Evolutionary conservation across 164 flowering plant species (phyloP), one percentile per base, ranked within the genome.

Genomic region (Pachysandra terminalis): DNA sequence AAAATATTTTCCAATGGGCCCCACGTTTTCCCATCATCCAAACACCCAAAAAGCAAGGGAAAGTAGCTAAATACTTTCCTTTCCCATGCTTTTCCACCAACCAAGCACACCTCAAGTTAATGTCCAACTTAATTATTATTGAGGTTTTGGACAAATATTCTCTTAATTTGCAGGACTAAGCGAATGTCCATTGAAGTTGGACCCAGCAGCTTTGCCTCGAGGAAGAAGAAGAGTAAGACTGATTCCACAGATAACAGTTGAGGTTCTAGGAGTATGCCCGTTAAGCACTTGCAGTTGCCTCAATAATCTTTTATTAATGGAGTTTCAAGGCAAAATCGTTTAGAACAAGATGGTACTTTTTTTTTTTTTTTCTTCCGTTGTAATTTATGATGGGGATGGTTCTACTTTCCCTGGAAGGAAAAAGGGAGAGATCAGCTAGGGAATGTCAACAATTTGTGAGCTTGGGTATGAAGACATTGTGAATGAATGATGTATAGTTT

Each of bases 141-240:
- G 53, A 19, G 22, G 7, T 54, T 15, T 54, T 58, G 54, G 2
- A 25, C n/a, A 6, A 24, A 12, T 49, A 12, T 63, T 45, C 37
- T 24, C 48, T 58, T 72, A 64, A 16, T 64, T 65, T 74, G 71
- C 87, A 94, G 98, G 75, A 79, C 88, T 35, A 94, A 90, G 80
- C 82, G 96, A 68, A 82, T 84, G 87, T 78, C 95, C 35, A 76
- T 84, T 23, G 97, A 83, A 73, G 75, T 85, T 69, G 93, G 89
- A 68, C 94, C 94, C 16, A 88, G 89, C 82, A 87, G 87, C 75
- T 82, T 80, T 83, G 90, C 91, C 51, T 81, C 93, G 1, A 87
- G 87, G 74, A 91, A 91, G 83, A 93, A 91, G 83, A 88, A 86
- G 79, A 87, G 76, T 45, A 86, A 81, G 80, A 82, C 73, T 32